Evolutionary conservation across 345 rosid species (phyloP).

Genomic region (Punica granatum): DNA sequence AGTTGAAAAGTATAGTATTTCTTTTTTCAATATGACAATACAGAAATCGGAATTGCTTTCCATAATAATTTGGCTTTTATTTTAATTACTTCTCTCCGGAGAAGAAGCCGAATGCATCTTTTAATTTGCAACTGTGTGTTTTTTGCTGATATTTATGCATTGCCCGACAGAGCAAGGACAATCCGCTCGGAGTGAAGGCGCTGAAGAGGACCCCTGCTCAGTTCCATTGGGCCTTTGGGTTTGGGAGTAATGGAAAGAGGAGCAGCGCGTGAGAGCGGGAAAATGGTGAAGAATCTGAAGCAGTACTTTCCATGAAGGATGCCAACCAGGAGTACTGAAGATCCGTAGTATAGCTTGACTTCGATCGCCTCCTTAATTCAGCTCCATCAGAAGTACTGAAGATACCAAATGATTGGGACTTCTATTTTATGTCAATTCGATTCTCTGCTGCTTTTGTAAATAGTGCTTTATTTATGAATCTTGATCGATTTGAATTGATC

Average conservation of each 20-base stretch:
- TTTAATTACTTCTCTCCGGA: neutral
- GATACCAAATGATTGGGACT: neutral
- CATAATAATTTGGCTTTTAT: too few relatives aligned
- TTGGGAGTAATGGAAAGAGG: conserved; percentile 21
- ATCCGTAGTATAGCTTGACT: neutral
- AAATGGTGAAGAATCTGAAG: neutral
- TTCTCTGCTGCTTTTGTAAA: neutral
- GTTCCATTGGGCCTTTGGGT: conserved; percentile 53
- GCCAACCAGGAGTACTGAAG: neutral
- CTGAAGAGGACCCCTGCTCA: conserved; percentile 60
- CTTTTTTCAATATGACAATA: too few relatives aligned
- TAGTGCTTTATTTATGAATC: neutral
- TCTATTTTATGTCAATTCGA: neutral
- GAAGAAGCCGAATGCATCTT: neutral
- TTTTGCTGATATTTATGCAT: neutral
- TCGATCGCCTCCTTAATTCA: neutral
- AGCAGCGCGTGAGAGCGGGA: conserved; percentile 31
- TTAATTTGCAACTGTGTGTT: neutral
- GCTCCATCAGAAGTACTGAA: neutral
- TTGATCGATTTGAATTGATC: neutral
- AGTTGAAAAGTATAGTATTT: neutral
- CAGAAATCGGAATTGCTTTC: too few relatives aligned
- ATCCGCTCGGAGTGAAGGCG: conserved; percentile 65
- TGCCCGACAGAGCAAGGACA: conserved; percentile 68
- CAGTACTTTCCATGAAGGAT: neutral